phyloP scores from a whole-genome alignment of 2,329 filamentous ascomycete species.

The Cephalotrichum gorgonifer region DNA sequence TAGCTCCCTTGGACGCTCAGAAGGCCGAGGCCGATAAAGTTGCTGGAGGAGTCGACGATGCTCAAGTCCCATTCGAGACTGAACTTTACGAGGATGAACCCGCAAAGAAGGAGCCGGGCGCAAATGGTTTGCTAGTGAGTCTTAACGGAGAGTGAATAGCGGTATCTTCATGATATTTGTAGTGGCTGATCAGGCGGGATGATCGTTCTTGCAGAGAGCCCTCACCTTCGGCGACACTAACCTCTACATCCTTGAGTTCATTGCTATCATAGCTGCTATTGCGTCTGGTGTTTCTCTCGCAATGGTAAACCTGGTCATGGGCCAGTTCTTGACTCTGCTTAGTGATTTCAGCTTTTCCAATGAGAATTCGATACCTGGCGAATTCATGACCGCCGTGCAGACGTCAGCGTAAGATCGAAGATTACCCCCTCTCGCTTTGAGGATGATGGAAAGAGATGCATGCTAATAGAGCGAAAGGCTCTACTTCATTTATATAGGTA shows the following conservation, averaged over 20 bases:
- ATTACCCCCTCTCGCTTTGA: too few species aligned
- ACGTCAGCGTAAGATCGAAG: not conserved
- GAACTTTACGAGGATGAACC: too few species aligned
- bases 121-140: too few species aligned
- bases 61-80: too few species aligned
- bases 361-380: constrained; percentile 4
- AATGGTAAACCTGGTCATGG: constrained; percentile 18
- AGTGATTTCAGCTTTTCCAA: constrained; percentile 9
- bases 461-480: constrained; percentile 21
- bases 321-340: constrained; percentile 15
- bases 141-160: too few species aligned
- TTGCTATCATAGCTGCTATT: constrained; percentile 14
- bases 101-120: too few species aligned
- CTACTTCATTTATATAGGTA: constrained; percentile 48
- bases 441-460: too few species aligned
- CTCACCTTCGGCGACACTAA: constrained; percentile 12
- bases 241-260: constrained; percentile 14
- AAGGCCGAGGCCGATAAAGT: too few species aligned
- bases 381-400: constrained; percentile 11
- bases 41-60: too few species aligned
- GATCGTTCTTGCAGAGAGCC: constrained; percentile 10
- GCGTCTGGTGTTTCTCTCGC: constrained; percentile 16
- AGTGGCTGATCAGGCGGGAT: too few species aligned
- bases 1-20: too few species aligned
- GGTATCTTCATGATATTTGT: too few species aligned